These are phyloP conservation scores for Aspergillus udagawae DNA, from an alignment of 2,329 filamentous ascomycete genomes.

Conservation along the genomic window DNA sequence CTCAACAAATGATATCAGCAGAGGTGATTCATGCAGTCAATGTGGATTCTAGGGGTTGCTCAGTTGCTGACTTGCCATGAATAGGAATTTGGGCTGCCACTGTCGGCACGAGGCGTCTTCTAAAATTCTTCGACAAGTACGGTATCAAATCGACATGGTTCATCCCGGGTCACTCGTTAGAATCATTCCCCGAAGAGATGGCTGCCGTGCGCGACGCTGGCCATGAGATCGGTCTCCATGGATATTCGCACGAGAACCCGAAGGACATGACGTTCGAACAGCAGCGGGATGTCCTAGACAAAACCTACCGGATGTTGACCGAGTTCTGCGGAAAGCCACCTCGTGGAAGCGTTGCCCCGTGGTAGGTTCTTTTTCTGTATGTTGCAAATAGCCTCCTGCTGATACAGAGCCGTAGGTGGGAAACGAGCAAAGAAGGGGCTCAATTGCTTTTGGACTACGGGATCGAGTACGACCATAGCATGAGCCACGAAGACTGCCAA, in stretches of 20 bases:
- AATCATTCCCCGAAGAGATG: conserved; percentile 64
- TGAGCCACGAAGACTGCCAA: conserved; percentile 44
- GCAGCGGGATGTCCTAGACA: conserved; percentile 71
- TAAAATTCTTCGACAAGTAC: conserved; percentile 69
- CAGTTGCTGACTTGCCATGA: not conserved
- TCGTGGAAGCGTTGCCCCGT: conserved; percentile 68
- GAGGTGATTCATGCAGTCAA: conserved; percentile 17
- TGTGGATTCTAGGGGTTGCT: not conserved
- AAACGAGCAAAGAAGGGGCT: conserved; percentile 63
- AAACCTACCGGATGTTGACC: conserved; percentile 70
- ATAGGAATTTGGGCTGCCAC: conserved; percentile 64
- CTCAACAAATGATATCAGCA: conserved; percentile 29
- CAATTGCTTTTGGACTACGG: conserved; percentile 41
- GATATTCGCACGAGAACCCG: conserved; percentile 72
- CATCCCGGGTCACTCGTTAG: conserved; percentile 60
- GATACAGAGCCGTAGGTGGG: conserved; percentile 48
- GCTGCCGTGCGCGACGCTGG: conserved; percentile 58
- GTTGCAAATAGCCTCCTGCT: not conserved
- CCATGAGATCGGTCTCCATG: conserved; percentile 65
- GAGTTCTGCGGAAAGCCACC: conserved; percentile 73
- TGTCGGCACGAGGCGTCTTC: conserved; percentile 59
- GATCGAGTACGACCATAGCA: conserved; percentile 44
- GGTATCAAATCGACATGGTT: conserved; percentile 66
- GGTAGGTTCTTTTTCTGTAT: conserved; percentile 28
- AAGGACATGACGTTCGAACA: conserved; percentile 70